A percentile compares a stretch with the other conserved stretches of the same genome.
phyloP scores from a whole-genome alignment of 202 grass and related monocot genomes.

The Panicum virgatum region DNA sequence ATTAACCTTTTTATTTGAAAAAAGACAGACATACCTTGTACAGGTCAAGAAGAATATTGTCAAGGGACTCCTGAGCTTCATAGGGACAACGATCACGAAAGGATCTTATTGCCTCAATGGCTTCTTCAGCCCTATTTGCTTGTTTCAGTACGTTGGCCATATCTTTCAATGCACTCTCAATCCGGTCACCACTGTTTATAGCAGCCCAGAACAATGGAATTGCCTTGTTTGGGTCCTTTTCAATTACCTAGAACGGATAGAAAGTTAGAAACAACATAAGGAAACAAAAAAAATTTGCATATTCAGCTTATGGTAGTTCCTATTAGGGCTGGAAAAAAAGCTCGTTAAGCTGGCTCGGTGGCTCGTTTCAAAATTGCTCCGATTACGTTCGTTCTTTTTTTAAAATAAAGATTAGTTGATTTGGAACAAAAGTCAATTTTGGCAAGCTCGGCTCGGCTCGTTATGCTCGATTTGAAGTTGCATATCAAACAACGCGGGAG shows the following conservation, averaged over 20 bases:
- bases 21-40: conserved; percentile 54
- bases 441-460: no score
- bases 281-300: not conserved
- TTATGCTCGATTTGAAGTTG: no score
- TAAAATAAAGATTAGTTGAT: no score
- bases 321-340: no score
- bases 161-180: conserved; percentile 76
- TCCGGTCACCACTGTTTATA: conserved; percentile 75
- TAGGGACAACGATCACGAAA: conserved; percentile 57
- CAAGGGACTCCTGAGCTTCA: conserved; percentile 68
- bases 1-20: not conserved
- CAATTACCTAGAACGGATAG: conserved; percentile 49
- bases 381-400: no score
- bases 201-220: conserved; percentile 74
- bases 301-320: conserved; percentile 17
- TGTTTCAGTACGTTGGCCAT: conserved; percentile 75
- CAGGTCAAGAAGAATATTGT: conserved; percentile 69
- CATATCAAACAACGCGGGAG: no score
- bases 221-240: conserved; percentile 77
- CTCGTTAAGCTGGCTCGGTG: no score
- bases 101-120: conserved; percentile 70
- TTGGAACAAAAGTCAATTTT: no score
- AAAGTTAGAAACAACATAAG: conserved; percentile 17
- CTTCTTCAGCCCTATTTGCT: conserved; percentile 69
- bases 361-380: no score